Percentiles rank a stretch among this genome's conserved stretches.
Conservation (phyloP, 2,329 filamentous ascomycete species). For the Cytospora paraplurivora region DNA sequence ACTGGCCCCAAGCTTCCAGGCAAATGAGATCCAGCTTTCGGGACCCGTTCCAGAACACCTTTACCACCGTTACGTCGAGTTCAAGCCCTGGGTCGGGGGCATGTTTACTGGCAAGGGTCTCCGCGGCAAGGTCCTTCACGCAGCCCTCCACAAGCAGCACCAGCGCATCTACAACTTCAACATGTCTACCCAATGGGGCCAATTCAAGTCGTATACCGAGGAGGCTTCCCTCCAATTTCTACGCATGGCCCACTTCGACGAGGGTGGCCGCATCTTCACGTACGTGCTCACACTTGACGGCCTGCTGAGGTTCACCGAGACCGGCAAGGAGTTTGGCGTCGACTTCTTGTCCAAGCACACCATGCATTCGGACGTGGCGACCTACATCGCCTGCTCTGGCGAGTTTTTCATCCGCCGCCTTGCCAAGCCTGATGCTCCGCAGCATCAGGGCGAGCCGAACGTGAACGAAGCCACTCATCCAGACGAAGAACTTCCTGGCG, state of each 20-base stretch:
- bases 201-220: constrained; percentile 65
- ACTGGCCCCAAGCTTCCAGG: constrained; percentile 72
- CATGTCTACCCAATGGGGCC: constrained; percentile 70
- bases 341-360: constrained; percentile 93
- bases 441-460: constrained; percentile 41
- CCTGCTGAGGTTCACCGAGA: constrained; percentile 88
- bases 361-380: constrained; percentile 91
- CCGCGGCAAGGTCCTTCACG: constrained; percentile 77
- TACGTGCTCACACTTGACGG: constrained; percentile 90
- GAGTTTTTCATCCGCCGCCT: constrained; percentile 87
- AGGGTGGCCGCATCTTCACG: constrained; percentile 85
- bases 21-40: constrained; percentile 83
- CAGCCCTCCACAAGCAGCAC: constrained; percentile 88
- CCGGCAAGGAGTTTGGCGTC: constrained; percentile 92
- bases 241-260: constrained; percentile 81
- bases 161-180: constrained; percentile 87
- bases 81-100: constrained; percentile 82
- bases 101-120: constrained; percentile 84
- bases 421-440: constrained; percentile 48
- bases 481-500: constrained; percentile 48
- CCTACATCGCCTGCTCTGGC: constrained; percentile 88
- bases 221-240: constrained; percentile 80
- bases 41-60: constrained; percentile 79
- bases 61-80: constrained; percentile 93
- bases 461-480: constrained; percentile 55